Conservation (phyloP, 352 stramenopile species). For the Phytophthora cryptogea region DNA sequence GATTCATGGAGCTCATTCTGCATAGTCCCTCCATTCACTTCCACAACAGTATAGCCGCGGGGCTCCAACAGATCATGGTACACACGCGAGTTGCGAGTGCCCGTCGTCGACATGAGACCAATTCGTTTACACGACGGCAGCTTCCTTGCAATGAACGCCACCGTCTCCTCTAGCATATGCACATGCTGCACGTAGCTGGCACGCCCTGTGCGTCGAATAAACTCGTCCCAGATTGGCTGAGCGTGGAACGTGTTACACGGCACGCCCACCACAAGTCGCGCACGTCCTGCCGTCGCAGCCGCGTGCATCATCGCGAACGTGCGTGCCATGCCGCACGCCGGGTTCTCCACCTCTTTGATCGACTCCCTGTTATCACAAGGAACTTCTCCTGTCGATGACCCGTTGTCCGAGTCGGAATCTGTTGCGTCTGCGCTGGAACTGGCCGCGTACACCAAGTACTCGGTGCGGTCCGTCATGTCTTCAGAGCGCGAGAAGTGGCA, state of each 20-base stretch:
- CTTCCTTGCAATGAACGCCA: conserved; percentile 54
- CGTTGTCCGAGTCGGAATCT: conserved; percentile 27
- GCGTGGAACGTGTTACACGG: conserved; percentile 84
- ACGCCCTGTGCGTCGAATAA: conserved; percentile 46
- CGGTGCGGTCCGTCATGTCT: conserved; percentile 76
- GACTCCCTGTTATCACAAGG: not conserved
- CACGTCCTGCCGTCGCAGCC: conserved; percentile 35
- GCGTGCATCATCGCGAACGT: conserved; percentile 77
- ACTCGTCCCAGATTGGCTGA: conserved; percentile 71
- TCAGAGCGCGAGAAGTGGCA: conserved; percentile 76
- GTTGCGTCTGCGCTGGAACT: conserved; percentile 12
- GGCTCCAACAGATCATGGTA: conserved; percentile 76
- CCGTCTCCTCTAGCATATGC: conserved; percentile 78
- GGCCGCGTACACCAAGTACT: conserved; percentile 49
- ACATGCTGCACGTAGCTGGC: conserved; percentile 39
- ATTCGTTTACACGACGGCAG: conserved; percentile 54
- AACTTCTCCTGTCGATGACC: not conserved
- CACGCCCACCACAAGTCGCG: conserved; percentile 61
- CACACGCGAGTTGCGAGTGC: conserved; percentile 60
- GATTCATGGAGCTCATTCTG: conserved; percentile 74
- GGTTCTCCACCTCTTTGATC: conserved; percentile 55
- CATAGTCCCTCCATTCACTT: conserved; percentile 44
- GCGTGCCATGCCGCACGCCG: conserved; percentile 69
- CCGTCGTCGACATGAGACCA: conserved; percentile 71
- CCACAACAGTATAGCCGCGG: conserved; percentile 56